Base-by-base conservation (phyloP, 495 filamentous ascomycete genomes). In the Aspergillus nidulans region DNA sequence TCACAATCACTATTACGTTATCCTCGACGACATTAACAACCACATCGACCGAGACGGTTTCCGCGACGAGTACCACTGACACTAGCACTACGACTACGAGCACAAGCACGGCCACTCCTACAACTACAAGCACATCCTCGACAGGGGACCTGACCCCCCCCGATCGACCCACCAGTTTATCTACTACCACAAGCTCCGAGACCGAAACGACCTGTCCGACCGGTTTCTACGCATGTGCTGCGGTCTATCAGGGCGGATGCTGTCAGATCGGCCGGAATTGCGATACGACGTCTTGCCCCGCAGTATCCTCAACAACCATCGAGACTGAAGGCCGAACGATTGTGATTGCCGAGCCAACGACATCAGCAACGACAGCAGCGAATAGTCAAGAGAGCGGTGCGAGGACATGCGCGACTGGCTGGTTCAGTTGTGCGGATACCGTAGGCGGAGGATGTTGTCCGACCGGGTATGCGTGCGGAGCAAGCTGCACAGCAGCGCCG, bases 231-330 rank as follows among this genome's bases (percentile, higher is more conserved):
- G 80, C 83, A 48, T 86, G 88, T 64, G 80, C 77, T 43, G 81
- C 81, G 1, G 77, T 80, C 47, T 83, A 88, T 53, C 78, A 82
- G 3, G 84, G 84, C 42, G 88, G 88, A 4, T 94, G 89, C 70
- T 94, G 89, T 69, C 87, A 85, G 21, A 88, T 88, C 6, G 91
- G 90, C 1, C 81, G 91, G 25, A 77, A 95, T 69, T 97, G 92
- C 69, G 84, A 85, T 65, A 69, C 83, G 63, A 79, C 91, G 55
- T 65, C 84, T 64, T 84, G 91, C 78, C 87, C 88, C 0, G 67
- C 80, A 0, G 69, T 72, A 0, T 53, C 74, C 0, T 76, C 74
- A 42, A 85, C 86, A 8, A 88, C 86, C 1, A 68, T 90, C 18
- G 79, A 70, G n/a, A 75, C 74, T 1, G 67, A 81, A 52, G 86